Conservation (phyloP, 768 basidiomycete genomes). For the Suillus fuscotomentosus region DNA sequence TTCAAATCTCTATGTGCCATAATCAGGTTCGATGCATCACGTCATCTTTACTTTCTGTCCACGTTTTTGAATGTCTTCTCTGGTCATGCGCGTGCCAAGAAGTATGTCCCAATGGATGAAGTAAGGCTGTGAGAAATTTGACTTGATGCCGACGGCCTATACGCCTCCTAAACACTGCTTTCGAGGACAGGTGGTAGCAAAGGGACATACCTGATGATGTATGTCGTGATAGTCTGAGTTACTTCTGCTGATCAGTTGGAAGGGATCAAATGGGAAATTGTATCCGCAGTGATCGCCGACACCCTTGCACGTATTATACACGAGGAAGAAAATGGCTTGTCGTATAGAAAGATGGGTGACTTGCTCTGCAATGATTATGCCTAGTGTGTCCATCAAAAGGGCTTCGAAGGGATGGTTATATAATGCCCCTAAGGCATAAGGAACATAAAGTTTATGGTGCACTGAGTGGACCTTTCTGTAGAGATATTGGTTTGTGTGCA, state of each 20-base stretch:
- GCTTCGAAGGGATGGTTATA: conserved; percentile 98
- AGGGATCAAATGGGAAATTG: conserved; percentile 83
- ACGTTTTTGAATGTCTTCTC: conserved; percentile 55
- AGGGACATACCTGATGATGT: conserved; percentile 74
- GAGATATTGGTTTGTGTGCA: conserved; percentile 89
- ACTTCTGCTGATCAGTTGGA: conserved; percentile 81
- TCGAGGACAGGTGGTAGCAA: background rate
- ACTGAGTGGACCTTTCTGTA: conserved; percentile 91
- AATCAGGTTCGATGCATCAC: conserved; percentile 5
- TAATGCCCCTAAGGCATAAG: conserved; percentile 93
- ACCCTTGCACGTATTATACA: conserved; percentile 82
- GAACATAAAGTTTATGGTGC: conserved; percentile 95
- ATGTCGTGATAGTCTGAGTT: conserved; percentile 98
- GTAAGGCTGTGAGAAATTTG: conserved; percentile 91
- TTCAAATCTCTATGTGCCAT: background rate
- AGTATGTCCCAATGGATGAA: conserved; percentile 90
- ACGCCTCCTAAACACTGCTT: background rate
- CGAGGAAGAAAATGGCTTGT: conserved; percentile 83
- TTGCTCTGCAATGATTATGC: conserved; percentile 74
- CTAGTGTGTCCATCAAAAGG: conserved; percentile 82
- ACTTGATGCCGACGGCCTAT: conserved; percentile 72
- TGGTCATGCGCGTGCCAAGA: conserved; percentile 78
- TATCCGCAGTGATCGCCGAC: conserved; percentile 97
- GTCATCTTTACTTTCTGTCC: conserved; percentile 28
- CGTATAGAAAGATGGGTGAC: conserved; percentile 69